These are phyloP conservation scores for Linanthus parryae DNA, from an alignment of 148 eudicot genomes.

Conservation along the genomic window DNA sequence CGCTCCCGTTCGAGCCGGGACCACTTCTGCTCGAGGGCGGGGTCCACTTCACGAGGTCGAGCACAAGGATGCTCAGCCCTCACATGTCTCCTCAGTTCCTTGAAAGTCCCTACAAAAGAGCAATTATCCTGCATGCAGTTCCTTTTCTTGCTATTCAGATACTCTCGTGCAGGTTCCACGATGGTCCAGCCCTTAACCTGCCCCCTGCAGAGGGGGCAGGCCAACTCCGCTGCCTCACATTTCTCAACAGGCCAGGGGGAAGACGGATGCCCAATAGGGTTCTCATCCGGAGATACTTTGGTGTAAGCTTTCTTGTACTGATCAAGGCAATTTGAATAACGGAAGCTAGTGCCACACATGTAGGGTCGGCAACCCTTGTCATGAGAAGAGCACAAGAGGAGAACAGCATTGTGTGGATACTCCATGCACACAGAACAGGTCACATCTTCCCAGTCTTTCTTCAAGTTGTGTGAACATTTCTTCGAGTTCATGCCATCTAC, in stretches of 20 bases:
- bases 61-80: constrained; percentile 50
- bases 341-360: constrained; percentile 88
- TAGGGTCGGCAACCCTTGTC: constrained; percentile 83
- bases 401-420: constrained; percentile 84
- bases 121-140: constrained; percentile 52
- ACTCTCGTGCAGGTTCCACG: constrained; percentile 48
- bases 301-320: constrained; percentile 61
- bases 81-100: constrained; percentile 51
- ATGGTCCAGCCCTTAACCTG: constrained; percentile 69
- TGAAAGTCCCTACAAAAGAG: constrained; percentile 40
- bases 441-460: constrained; percentile 74
- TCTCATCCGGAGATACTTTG: too few relatives aligned
- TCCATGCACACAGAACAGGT: constrained; percentile 88
- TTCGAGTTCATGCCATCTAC: constrained; percentile 5
- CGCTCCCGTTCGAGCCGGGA: constrained; percentile 42
- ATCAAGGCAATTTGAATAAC: constrained; percentile 76
- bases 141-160: constrained; percentile 41
- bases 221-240: constrained; percentile 33
- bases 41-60: constrained; percentile 56
- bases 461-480: constrained; percentile 23
- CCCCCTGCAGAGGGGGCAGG: constrained; percentile 66
- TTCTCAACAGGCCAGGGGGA: constrained; percentile 23
- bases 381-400: constrained; percentile 66
- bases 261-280: too few relatives aligned
- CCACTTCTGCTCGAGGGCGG: constrained; percentile 53